Conservation (phyloP, 2,329 filamentous ascomycete genomes). For the Pseudocercospora pini-densiflorae region DNA sequence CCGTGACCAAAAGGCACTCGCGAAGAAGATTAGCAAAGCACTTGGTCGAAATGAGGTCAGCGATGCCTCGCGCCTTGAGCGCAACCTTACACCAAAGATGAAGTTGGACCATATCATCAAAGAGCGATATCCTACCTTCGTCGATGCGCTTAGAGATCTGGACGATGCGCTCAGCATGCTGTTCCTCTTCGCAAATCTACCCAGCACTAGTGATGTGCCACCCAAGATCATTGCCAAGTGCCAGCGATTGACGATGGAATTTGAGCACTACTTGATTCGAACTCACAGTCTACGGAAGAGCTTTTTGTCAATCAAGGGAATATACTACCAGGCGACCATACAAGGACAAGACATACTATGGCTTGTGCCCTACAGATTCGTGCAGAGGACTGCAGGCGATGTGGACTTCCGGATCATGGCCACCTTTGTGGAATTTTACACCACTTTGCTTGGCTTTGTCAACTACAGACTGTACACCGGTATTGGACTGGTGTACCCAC, state of each 20-base stretch:
- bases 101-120: slow-evolving; percentile 96
- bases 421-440: slow-evolving; percentile 99
- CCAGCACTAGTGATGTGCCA: slow-evolving; percentile 85
- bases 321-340: slow-evolving; percentile 98
- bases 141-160: slow-evolving; percentile 89
- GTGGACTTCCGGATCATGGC: slow-evolving; percentile 99
- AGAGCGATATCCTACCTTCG: slow-evolving; percentile 96
- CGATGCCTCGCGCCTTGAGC: slow-evolving; percentile 87
- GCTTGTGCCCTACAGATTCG: slow-evolving; percentile 98
- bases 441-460: slow-evolving; percentile 91
- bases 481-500: slow-evolving; percentile 90
- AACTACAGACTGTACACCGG: slow-evolving; percentile 95
- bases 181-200: slow-evolving; percentile 95
- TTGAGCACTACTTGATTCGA: slow-evolving; percentile 95
- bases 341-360: slow-evolving; percentile 96
- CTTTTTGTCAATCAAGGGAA: slow-evolving; percentile 98
- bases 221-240: slow-evolving; percentile 95
- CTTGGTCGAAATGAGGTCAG: slow-evolving; percentile 88
- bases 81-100: slow-evolving; percentile 86
- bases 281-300: slow-evolving; percentile 93
- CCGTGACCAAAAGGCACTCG: slow-evolving; percentile 92
- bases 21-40: slow-evolving; percentile 95
- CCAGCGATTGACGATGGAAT: slow-evolving; percentile 90
- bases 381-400: slow-evolving; percentile 89
- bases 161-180: slow-evolving; percentile 97